Conservation (phyloP, 371 early-diverging fungal genomes). For the Mucor sp. region DNA sequence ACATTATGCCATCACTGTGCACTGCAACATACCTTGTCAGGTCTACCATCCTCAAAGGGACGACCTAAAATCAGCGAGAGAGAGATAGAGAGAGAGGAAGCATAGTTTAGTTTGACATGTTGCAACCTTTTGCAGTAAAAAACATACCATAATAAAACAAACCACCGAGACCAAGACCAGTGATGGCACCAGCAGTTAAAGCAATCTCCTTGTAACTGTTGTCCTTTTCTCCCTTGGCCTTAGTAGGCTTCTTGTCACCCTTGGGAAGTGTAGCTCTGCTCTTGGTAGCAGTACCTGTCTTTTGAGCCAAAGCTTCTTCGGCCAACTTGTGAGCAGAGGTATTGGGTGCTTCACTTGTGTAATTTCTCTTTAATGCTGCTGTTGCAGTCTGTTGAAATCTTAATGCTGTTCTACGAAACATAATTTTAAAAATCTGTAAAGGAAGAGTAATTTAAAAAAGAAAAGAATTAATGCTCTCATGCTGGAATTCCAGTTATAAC, state of each 20-base stretch:
- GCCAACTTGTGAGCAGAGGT: constrained; percentile 36
- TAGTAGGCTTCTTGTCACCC: constrained; percentile 55
- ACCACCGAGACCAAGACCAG: constrained; percentile 27
- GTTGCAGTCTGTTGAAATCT: constrained; percentile 14
- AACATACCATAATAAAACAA: constrained; percentile 36
- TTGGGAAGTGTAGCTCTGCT: constrained; percentile 50
- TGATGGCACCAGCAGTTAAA: constrained; percentile 23
- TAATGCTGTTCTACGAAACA: constrained; percentile 18
- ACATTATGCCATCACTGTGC: background rate
- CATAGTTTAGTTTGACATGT: background rate
- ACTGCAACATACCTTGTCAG: constrained; percentile 27
- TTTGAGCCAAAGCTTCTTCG: constrained; percentile 54
- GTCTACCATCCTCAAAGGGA: constrained; percentile 21
- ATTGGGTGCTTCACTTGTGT: constrained; percentile 5
- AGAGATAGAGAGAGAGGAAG: background rate
- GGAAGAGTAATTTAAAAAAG: background rate
- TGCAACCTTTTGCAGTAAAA: no score
- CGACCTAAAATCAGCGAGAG: background rate
- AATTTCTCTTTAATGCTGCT: constrained; percentile 13
- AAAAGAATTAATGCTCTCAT: constrained; percentile 4
- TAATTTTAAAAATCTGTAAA: background rate
- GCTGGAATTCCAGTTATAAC: background rate
- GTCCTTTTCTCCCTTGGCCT: constrained; percentile 28
- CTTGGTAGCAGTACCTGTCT: constrained; percentile 31
- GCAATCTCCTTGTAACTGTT: constrained; percentile 26